These are phyloP conservation scores for Triticum urartu DNA, from an alignment of 176 grass and related monocot species.

Conservation along the genomic window DNA sequence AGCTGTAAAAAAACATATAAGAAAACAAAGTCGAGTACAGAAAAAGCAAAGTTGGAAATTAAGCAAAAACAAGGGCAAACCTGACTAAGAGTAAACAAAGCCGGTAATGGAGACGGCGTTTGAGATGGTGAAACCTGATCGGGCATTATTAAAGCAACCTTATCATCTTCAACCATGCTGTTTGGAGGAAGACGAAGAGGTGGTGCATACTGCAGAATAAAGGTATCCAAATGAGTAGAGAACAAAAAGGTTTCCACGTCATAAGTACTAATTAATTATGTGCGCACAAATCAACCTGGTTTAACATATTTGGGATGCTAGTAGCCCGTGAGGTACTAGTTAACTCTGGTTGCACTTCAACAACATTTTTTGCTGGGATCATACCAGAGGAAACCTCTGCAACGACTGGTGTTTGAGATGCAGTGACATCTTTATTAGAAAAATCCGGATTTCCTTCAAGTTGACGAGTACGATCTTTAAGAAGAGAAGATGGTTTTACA, in stretches of 20 bases:
- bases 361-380: conserved; percentile 56
- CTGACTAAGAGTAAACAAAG: conserved; percentile 88
- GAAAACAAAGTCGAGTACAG: conserved; percentile 23
- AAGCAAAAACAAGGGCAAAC: conserved; percentile 38
- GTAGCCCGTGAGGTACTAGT: conserved; percentile 55
- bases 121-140: conserved; percentile 75
- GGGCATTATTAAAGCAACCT: conserved; percentile 78
- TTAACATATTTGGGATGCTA: conserved; percentile 65
- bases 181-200: conserved; percentile 66
- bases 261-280: background rate
- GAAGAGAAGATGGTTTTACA: conserved; percentile 85
- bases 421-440: conserved; percentile 86
- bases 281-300: conserved; percentile 58
- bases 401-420: conserved; percentile 56
- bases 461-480: conserved; percentile 76
- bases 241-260: background rate
- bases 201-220: conserved; percentile 65
- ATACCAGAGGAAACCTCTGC: conserved; percentile 53
- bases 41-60: background rate
- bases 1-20: conserved; percentile 58
- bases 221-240: conserved; percentile 24
- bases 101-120: conserved; percentile 53
- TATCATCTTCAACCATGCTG: conserved; percentile 84
- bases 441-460: conserved; percentile 94
- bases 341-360: conserved; percentile 75